Evolutionary conservation across 2,329 filamentous ascomycete genomes (phyloP).

Genomic region (Exophiala phaeomuriformis): DNA sequence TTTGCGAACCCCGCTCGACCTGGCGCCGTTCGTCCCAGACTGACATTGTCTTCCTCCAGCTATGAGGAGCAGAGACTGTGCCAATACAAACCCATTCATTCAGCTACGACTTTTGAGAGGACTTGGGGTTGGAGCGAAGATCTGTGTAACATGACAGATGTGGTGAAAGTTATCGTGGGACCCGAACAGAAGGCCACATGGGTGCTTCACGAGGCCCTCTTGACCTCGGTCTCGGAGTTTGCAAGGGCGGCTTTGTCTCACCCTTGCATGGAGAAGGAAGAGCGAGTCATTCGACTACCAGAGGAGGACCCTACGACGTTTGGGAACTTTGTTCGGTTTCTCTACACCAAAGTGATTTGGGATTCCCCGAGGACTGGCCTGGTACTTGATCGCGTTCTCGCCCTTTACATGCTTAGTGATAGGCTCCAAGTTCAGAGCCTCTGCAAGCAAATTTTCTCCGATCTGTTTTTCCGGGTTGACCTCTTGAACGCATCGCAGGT

Average conservation of each 20-base stretch:
- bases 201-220: conserved; percentile 20
- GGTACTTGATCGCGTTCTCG: not conserved
- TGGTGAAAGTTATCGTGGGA: conserved; percentile 7
- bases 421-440: conserved; percentile 3
- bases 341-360: conserved; percentile 6
- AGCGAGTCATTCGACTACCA: conserved; percentile 17
- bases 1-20: not conserved
- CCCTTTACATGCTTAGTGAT: conserved; percentile 4
- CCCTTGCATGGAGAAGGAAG: conserved; percentile 10
- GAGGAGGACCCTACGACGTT: conserved; percentile 18
- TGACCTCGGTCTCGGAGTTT: conserved; percentile 11
- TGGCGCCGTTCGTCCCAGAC: not conserved
- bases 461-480: not conserved
- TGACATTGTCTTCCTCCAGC: not conserved
- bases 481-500: not conserved
- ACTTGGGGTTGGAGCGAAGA: not conserved
- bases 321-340: conserved; percentile 16
- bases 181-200: not conserved
- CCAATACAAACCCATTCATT: not conserved
- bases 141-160: not conserved
- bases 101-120: not conserved
- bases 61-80: not conserved
- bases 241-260: conserved; percentile 10
- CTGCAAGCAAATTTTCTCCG: not conserved
- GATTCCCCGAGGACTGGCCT: not conserved